Evolutionary conservation across 805 yeast species (phyloP).

Genomic region (Metschnikowia noctiluminum): DNA sequence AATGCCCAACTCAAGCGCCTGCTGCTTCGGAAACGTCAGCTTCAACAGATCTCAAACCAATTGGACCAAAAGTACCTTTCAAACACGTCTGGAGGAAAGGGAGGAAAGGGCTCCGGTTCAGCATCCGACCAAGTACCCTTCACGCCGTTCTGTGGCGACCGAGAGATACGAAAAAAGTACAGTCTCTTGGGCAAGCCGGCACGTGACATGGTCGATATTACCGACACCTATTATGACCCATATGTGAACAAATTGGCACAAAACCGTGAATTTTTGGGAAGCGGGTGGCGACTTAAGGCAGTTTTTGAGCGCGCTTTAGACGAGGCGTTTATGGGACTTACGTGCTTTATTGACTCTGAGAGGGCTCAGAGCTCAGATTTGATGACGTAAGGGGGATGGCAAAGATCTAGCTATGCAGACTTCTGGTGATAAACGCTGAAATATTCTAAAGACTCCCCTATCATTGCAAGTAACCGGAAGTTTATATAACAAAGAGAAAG

Average conservation of each 20-base stretch:
- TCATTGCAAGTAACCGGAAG: too few species aligned
- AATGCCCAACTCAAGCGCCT: conserved; percentile 52
- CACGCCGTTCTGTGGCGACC: conserved; percentile 93
- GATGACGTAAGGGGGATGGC: too few species aligned
- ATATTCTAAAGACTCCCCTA: too few species aligned
- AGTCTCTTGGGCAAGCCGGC: conserved; percentile 34
- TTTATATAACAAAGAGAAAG: too few species aligned
- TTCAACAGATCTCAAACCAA: conserved; percentile 59
- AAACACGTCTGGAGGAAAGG: conserved; percentile 25
- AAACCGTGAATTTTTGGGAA: conserved; percentile 71
- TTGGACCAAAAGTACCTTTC: conserved; percentile 38
- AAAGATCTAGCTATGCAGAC: too few species aligned
- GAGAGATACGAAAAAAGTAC: conserved; percentile 55
- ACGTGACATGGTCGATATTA: conserved; percentile 21
- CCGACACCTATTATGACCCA: conserved; percentile 47
- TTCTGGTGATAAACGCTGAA: too few species aligned
- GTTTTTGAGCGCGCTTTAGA: conserved; percentile 76
- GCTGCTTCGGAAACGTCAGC: conserved; percentile 58
- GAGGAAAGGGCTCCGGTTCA: conserved; percentile 19
- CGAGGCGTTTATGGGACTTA: conserved; percentile 88
- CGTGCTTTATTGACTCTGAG: conserved; percentile 63
- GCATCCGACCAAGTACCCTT: conserved; percentile 52
- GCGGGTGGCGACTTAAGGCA: conserved; percentile 73
- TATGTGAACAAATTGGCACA: conserved; percentile 47
- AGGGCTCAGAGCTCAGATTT: conserved; percentile 14